These are phyloP conservation scores for Lunasporangiospora selenospora DNA, from an alignment of 192 early-diverging fungal species.

Conservation along the genomic window DNA sequence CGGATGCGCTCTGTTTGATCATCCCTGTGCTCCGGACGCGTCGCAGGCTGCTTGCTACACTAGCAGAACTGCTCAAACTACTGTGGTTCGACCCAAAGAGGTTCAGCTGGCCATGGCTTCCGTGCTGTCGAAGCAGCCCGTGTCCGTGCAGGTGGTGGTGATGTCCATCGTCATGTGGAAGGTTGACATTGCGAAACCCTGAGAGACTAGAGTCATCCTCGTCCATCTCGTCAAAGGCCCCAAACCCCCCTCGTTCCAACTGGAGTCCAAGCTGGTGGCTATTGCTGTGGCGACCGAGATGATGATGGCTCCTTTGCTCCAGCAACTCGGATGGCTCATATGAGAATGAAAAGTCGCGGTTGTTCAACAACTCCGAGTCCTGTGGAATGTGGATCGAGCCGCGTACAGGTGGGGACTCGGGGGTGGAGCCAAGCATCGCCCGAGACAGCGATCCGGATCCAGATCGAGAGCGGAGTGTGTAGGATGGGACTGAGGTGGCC, in stretches of 20 bases:
- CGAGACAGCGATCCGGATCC: constrained; percentile 24
- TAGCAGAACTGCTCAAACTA: constrained; percentile 15
- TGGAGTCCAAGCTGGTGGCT: too few relatives aligned
- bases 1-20: too few relatives aligned
- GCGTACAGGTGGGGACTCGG: constrained; percentile 37
- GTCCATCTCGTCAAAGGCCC: constrained; percentile 28
- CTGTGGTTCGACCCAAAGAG: constrained; percentile 22
- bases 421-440: constrained; percentile 17
- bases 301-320: constrained; percentile 11
- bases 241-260: too few relatives aligned
- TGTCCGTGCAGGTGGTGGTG: neutral
- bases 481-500: constrained; percentile 17
- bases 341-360: constrained; percentile 40
- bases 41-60: constrained; percentile 14
- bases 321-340: constrained; percentile 34
- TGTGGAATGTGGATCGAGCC: constrained; percentile 30
- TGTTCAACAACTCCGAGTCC: constrained; percentile 42
- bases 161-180: neutral
- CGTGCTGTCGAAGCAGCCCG: constrained; percentile 23
- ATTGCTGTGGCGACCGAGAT: constrained; percentile 7
- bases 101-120: constrained; percentile 29
- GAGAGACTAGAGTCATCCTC: constrained; percentile 6
- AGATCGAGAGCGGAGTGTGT: constrained; percentile 18
- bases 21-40: constrained; percentile 24
- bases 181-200: neutral